Evolutionary conservation across 495 filamentous ascomycete species (phyloP).

Genomic region (Podospora bellae-mahoneyi): DNA sequence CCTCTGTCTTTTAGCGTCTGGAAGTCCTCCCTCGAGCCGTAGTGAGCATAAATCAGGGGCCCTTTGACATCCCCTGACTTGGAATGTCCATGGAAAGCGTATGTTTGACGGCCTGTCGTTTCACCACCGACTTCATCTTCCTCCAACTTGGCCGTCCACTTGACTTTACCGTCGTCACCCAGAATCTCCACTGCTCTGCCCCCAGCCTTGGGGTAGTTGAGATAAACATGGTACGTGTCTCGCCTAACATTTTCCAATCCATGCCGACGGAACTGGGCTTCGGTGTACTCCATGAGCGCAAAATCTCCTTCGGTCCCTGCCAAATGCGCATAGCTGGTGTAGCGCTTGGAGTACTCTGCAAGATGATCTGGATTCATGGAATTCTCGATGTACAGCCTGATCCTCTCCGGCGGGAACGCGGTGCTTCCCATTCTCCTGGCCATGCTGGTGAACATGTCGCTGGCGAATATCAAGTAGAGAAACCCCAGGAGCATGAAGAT

Average conservation of each 20-base stretch:
- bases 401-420: conserved; percentile 64
- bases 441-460: conserved; percentile 67
- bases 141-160: conserved; percentile 83
- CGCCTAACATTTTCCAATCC: conserved; percentile 68
- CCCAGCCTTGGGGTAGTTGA: conserved; percentile 80
- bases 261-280: conserved; percentile 64
- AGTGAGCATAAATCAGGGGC: conserved; percentile 91
- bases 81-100: conserved; percentile 84
- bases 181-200: conserved; percentile 81
- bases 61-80: conserved; percentile 85
- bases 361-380: conserved; percentile 66
- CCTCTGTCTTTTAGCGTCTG: conserved; percentile 63
- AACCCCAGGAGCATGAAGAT: conserved; percentile 69
- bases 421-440: conserved; percentile 47
- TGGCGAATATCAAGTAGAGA: conserved; percentile 79
- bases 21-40: conserved; percentile 83
- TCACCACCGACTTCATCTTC: conserved; percentile 60
- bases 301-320: conserved; percentile 89
- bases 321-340: conserved; percentile 78
- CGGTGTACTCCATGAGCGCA: conserved; percentile 74
- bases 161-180: conserved; percentile 56
- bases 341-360: conserved; percentile 62
- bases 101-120: conserved; percentile 56
- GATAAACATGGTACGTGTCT: conserved; percentile 79
- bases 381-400: conserved; percentile 65